Conservation (phyloP, 345 rosid species). For the Excoecaria cochinchinensis region DNA sequence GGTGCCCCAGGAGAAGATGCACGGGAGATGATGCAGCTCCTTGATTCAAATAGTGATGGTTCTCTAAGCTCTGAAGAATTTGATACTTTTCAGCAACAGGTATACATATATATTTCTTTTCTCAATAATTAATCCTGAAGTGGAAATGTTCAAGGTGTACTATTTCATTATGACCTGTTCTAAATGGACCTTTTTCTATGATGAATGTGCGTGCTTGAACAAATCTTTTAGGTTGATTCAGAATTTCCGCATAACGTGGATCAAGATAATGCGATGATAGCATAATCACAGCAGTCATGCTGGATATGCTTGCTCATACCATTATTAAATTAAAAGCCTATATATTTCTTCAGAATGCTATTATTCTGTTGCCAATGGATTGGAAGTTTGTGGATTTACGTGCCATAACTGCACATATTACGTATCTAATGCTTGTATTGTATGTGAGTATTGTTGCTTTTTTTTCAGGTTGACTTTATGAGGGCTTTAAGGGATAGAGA, state of each 20-base stretch:
- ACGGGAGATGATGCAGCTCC: slow-evolving; percentile 87
- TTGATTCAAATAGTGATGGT: slow-evolving; percentile 90
- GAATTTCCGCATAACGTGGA: not conserved
- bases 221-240: not conserved
- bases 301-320: not conserved
- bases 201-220: not conserved
- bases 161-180: not conserved
- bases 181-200: not conserved
- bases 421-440: not conserved
- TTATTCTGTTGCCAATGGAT: not conserved
- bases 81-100: slow-evolving; percentile 80
- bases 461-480: slow-evolving; percentile 68
- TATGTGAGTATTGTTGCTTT: not conserved
- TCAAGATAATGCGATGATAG: not conserved
- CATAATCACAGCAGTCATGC: not conserved
- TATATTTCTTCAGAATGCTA: not conserved
- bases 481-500: slow-evolving; percentile 68
- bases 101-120: slow-evolving; percentile 13
- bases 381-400: not conserved
- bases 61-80: slow-evolving; percentile 93
- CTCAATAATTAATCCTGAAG: not conserved
- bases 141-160: not conserved
- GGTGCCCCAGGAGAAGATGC: slow-evolving; percentile 96
- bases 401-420: not conserved
- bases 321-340: too few species aligned